A percentile compares a stretch with the other conserved stretches of the same genome.
Evolutionary conservation across 257 asterid species (phyloP).

Genomic region (Rhazya stricta): DNA sequence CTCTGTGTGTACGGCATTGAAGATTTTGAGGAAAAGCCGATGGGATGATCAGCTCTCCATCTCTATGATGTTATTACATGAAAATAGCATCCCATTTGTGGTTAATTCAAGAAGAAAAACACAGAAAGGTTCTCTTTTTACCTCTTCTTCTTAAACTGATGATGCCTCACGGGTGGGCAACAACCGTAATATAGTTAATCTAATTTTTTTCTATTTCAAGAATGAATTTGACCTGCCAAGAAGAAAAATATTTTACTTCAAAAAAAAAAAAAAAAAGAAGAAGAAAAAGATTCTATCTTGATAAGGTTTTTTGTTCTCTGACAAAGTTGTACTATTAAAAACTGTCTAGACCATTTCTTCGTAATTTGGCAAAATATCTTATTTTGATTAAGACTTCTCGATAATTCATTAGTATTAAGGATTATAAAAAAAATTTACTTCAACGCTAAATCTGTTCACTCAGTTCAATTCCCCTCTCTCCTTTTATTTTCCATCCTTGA

Average conservation of each 20-base stretch:
- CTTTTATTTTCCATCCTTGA: no score
- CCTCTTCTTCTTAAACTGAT: neutral
- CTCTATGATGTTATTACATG: neutral
- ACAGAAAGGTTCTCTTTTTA: no score
- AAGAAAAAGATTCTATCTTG: constrained; percentile 20
- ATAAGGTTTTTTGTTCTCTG: constrained; percentile 1
- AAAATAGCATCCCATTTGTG: no score
- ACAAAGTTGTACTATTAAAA: neutral
- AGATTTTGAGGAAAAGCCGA: neutral
- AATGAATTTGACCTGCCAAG: constrained; percentile 7
- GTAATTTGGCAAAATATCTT: no score
- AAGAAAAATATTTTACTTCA: no score
- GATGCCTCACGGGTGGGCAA: neutral
- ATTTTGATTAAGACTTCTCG: no score
- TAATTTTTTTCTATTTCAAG: neutral
- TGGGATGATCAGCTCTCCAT: neutral
- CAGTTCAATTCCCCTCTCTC: no score
- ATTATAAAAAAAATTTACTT: no score
- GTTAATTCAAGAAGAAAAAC: neutral
- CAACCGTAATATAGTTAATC: neutral
- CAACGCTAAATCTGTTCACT: no score
- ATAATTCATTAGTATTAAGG: no score
- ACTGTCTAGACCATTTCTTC: no score
- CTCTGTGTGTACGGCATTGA: neutral
- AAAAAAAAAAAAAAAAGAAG: no score